Conservation (phyloP, 2,329 filamentous ascomycete genomes). For the Fusarium dlaminii region DNA sequence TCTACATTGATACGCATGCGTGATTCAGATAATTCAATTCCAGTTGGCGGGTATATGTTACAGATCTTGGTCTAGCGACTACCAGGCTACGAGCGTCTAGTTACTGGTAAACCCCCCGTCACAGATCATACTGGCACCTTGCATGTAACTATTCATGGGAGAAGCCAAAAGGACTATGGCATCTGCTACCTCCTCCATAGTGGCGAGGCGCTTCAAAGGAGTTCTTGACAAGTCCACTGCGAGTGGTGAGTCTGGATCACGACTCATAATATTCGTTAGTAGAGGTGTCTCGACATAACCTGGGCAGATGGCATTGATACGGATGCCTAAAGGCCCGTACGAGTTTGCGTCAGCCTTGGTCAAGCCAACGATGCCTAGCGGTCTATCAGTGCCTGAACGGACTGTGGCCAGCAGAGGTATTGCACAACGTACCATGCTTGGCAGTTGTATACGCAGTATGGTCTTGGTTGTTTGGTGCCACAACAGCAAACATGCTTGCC, state of each 20-base stretch:
- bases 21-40: neutral
- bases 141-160: slow-evolving; percentile 62
- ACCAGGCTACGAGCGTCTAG: neutral
- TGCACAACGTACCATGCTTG: slow-evolving; percentile 56
- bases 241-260: slow-evolving; percentile 44
- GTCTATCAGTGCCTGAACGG: neutral
- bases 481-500: slow-evolving; percentile 60
- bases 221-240: slow-evolving; percentile 54
- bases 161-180: slow-evolving; percentile 61
- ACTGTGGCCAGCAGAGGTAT: neutral
- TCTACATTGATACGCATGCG: neutral
- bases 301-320: slow-evolving; percentile 70
- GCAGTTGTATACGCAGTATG: slow-evolving; percentile 60
- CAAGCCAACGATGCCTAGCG: slow-evolving; percentile 56
- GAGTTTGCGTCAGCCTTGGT: slow-evolving; percentile 63
- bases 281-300: slow-evolving; percentile 58
- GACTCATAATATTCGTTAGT: slow-evolving; percentile 39
- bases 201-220: slow-evolving; percentile 57
- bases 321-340: slow-evolving; percentile 61
- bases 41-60: neutral
- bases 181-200: slow-evolving; percentile 64
- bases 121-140: slow-evolving; percentile 57
- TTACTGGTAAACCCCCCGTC: slow-evolving; percentile 56
- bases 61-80: neutral
- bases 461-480: slow-evolving; percentile 51